Evolutionary conservation across 306 rosid species (phyloP).

Genomic region (Psophocarpus tetragonolobus): DNA sequence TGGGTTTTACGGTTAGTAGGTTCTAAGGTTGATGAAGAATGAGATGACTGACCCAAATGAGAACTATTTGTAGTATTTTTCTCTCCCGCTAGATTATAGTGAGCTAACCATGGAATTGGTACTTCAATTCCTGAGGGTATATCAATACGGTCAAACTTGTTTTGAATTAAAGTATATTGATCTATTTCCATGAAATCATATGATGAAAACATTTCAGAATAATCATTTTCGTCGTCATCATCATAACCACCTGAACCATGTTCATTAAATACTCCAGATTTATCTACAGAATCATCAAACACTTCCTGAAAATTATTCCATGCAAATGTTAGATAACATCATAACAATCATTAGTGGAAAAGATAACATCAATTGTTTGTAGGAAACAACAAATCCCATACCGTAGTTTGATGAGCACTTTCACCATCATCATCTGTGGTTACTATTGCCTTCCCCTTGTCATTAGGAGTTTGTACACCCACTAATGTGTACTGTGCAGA

Average conservation of each 20-base stretch:
- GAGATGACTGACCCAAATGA: conserved; percentile 25
- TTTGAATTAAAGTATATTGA: conserved; percentile 55
- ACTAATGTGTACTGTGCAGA: no score
- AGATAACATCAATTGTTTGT: conserved; percentile 26
- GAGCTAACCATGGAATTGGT: conserved; percentile 67
- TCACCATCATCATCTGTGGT: conserved; percentile 37
- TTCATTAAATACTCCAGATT: conserved; percentile 33
- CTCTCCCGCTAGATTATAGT: conserved; percentile 33
- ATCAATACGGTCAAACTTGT: conserved; percentile 64
- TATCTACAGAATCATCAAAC: conserved; percentile 40
- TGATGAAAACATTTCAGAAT: conserved; percentile 38
- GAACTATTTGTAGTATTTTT: conserved; percentile 34
- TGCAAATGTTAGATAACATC: conserved; percentile 22
- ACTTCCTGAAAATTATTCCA: conserved; percentile 45
- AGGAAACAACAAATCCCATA: conserved; percentile 34
- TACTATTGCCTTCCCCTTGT: conserved; percentile 61
- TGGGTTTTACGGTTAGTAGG: conserved; percentile 32
- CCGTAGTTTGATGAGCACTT: conserved; percentile 52
- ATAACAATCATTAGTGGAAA: no score
- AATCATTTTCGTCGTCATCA: conserved; percentile 55
- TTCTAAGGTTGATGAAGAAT: conserved; percentile 33
- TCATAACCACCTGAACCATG: conserved; percentile 47
- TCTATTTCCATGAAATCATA: conserved; percentile 64
- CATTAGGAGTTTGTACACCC: no score
- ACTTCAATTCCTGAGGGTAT: conserved; percentile 85